Evolutionary conservation across 768 basidiomycete genomes (phyloP).

Genomic region (Lentinula aciculospora): DNA sequence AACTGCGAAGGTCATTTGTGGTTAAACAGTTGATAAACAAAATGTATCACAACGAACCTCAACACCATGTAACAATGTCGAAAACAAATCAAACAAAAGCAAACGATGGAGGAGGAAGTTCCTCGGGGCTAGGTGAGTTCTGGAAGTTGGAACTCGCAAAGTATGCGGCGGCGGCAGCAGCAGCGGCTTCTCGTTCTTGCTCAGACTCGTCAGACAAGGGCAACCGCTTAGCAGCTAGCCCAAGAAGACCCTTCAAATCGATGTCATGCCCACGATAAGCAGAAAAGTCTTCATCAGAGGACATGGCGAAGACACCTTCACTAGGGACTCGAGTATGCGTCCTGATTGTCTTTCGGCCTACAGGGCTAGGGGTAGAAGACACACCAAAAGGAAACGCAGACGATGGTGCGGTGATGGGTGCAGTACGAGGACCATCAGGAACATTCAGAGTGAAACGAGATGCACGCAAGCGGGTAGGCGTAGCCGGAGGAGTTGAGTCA

Average conservation of each 20-base stretch:
- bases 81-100: constrained; percentile 34
- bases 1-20: background rate
- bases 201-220: constrained; percentile 20
- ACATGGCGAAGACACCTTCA: constrained; percentile 72
- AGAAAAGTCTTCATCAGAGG: constrained; percentile 59
- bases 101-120: constrained; percentile 66
- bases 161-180: constrained; percentile 33
- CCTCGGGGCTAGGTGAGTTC: constrained; percentile 82
- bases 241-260: constrained; percentile 21
- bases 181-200: constrained; percentile 26
- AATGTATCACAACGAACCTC: background rate
- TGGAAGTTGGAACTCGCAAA: constrained; percentile 83
- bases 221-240: constrained; percentile 21
- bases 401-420: constrained; percentile 34
- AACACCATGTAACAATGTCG: background rate
- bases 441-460: constrained; percentile 15
- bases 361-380: constrained; percentile 33
- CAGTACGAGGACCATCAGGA: constrained; percentile 43
- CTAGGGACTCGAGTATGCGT: constrained; percentile 60
- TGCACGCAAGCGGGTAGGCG: constrained; percentile 43
- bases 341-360: constrained; percentile 22
- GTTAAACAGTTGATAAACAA: background rate
- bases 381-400: constrained; percentile 34
- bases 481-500: constrained; percentile 40
- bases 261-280: constrained; percentile 25